These are phyloP conservation scores for Orobanche coerulescens DNA, from an alignment of 257 asterid species.

Conservation along the genomic window DNA sequence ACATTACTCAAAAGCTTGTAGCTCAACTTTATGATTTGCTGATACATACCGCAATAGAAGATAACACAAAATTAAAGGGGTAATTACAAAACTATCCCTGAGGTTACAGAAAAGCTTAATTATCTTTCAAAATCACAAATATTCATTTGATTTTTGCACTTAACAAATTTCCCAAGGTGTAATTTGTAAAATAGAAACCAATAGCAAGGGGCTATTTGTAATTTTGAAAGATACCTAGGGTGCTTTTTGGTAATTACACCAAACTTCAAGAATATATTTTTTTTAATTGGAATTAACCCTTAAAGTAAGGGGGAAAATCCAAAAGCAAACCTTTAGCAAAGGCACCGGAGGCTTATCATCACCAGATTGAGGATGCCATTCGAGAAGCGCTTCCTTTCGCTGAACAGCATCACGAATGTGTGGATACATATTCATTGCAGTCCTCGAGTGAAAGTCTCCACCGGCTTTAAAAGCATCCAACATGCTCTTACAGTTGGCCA, in stretches of 20 bases:
- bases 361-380: constrained; percentile 89
- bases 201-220: too few relatives aligned
- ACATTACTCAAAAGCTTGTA: not conserved
- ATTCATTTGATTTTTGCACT: too few relatives aligned
- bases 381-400: constrained; percentile 69
- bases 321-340: constrained; percentile 63
- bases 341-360: constrained; percentile 92
- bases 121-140: too few relatives aligned
- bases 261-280: not conserved
- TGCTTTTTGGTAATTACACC: too few relatives aligned
- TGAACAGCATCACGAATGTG: constrained; percentile 82
- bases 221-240: too few relatives aligned
- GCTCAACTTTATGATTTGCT: not conserved
- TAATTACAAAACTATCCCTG: too few relatives aligned
- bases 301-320: constrained; percentile 2
- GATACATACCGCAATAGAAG: not conserved
- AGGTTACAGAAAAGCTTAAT: too few relatives aligned
- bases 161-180: too few relatives aligned
- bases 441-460: constrained; percentile 97
- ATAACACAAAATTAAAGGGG: not conserved
- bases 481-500: constrained; percentile 93
- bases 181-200: too few relatives aligned
- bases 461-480: constrained; percentile 90
- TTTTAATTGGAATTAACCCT: not conserved
- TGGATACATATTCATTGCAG: constrained; percentile 98